phyloP scores from a whole-genome alignment of 768 basidiomycete genomes.

The Suillus clintonianus region DNA sequence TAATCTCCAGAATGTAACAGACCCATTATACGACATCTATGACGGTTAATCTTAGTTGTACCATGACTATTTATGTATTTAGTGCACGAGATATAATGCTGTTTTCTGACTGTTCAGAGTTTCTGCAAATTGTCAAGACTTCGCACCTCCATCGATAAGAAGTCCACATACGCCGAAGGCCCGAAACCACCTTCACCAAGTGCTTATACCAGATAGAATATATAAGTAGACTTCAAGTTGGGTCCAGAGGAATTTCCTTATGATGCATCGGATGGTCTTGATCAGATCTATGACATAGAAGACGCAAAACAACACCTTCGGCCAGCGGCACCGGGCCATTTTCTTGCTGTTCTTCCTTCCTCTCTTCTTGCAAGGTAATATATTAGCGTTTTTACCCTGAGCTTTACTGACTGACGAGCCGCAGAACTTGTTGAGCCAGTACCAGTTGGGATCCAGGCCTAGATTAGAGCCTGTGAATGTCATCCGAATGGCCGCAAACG shows the following conservation, averaged over 20 bases:
- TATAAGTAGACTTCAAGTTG: too few relatives aligned
- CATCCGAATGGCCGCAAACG: not conserved
- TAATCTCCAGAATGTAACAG: not conserved
- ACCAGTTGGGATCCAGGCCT: too few relatives aligned
- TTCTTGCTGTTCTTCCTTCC: slow-evolving; percentile 63
- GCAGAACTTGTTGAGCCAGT: slow-evolving; percentile 82
- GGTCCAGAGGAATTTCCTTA: too few relatives aligned
- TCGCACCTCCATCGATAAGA: too few relatives aligned
- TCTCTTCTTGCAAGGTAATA: slow-evolving; percentile 90
- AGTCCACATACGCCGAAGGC: too few relatives aligned
- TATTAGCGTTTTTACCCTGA: slow-evolving; percentile 6
- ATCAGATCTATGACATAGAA: not conserved
- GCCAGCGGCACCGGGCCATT: too few relatives aligned
- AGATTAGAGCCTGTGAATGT: not conserved
- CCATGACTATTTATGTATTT: too few relatives aligned
- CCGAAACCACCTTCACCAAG: too few relatives aligned
- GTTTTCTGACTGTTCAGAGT: too few relatives aligned
- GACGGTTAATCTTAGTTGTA: not conserved
- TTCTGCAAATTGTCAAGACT: not conserved
- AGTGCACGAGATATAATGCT: too few relatives aligned
- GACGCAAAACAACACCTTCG: too few relatives aligned
- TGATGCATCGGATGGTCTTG: too few relatives aligned
- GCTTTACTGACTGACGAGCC: slow-evolving; percentile 1
- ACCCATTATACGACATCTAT: not conserved
- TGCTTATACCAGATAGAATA: not conserved